Conservation (phyloP, 495 filamentous ascomycete species). For the Symbiotaphrina buchneri region DNA sequence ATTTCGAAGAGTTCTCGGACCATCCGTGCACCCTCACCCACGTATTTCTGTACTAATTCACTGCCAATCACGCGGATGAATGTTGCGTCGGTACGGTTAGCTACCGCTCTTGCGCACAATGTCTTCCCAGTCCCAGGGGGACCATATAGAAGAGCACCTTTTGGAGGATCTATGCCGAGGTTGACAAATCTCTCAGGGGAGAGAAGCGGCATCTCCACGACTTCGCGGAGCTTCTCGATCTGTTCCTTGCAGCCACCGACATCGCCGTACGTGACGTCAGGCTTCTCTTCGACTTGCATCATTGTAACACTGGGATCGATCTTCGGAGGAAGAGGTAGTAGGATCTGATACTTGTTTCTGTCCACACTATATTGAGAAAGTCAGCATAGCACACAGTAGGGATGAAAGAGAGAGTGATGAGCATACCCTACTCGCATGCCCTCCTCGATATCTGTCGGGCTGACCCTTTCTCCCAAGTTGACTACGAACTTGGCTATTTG, state of each 20-base stretch:
- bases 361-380: conserved; percentile 42
- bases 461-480: conserved; percentile 89
- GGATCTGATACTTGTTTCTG: conserved; percentile 96
- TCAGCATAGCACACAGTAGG: conserved; percentile 6
- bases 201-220: conserved; percentile 92
- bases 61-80: conserved; percentile 97
- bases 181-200: conserved; percentile 94
- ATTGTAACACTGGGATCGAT: conserved; percentile 98
- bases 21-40: conserved; percentile 94
- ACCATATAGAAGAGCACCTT: conserved; percentile 90
- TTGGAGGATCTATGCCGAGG: conserved; percentile 94
- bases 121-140: conserved; percentile 97
- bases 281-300: conserved; percentile 99
- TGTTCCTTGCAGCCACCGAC: conserved; percentile 98
- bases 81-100: conserved; percentile 91
- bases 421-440: conserved; percentile 85
- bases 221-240: conserved; percentile 95
- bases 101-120: conserved; percentile 88
- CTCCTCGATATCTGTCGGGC: conserved; percentile 96
- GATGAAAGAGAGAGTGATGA: conserved; percentile 1
- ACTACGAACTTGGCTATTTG: conserved; percentile 99
- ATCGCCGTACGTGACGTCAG: conserved; percentile 96
- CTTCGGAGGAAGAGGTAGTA: conserved; percentile 91
- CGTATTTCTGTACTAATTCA: conserved; percentile 96
- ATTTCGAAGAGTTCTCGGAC: conserved; percentile 98